phyloP scores from a whole-genome alignment of 352 stramenopile species.

The Globisporangium echinulatum region DNA sequence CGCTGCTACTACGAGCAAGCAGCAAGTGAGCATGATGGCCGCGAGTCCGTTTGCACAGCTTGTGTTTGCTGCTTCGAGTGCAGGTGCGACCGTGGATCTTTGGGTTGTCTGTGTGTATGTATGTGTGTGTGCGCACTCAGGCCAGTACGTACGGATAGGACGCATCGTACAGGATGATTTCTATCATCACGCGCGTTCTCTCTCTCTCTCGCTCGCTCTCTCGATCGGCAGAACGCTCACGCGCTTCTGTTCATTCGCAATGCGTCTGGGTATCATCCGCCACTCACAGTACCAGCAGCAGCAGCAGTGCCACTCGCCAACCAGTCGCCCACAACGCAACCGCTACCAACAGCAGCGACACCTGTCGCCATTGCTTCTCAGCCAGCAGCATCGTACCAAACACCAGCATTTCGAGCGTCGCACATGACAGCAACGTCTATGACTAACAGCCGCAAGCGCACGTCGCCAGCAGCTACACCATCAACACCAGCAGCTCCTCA shows the following conservation, averaged over 20 bases:
- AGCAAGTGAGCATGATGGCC: background rate
- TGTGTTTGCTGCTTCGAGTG: background rate
- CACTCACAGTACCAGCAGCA: background rate
- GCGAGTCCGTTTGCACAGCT: slow-evolving; percentile 4
- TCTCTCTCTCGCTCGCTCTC: background rate
- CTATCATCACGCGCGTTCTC: background rate
- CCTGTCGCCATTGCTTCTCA: background rate
- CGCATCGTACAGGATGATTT: background rate
- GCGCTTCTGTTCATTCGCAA: too few species aligned
- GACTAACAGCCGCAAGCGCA: background rate
- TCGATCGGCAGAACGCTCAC: too few species aligned
- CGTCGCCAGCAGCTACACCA: background rate
- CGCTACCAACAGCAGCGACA: background rate
- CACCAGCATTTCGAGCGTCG: too few species aligned
- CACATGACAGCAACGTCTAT: too few species aligned
- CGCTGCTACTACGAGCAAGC: background rate
- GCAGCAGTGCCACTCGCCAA: background rate
- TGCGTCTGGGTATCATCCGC: too few species aligned
- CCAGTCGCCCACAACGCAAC: background rate
- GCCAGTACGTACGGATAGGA: too few species aligned
- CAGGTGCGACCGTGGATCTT: background rate
- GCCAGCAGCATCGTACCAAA: background rate
- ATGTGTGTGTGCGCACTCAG: background rate
- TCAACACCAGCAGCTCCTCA: background rate
- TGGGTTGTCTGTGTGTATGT: background rate